Conservation (phyloP, 306 rosid genomes). For the Hippophae gyantsensis region DNA sequence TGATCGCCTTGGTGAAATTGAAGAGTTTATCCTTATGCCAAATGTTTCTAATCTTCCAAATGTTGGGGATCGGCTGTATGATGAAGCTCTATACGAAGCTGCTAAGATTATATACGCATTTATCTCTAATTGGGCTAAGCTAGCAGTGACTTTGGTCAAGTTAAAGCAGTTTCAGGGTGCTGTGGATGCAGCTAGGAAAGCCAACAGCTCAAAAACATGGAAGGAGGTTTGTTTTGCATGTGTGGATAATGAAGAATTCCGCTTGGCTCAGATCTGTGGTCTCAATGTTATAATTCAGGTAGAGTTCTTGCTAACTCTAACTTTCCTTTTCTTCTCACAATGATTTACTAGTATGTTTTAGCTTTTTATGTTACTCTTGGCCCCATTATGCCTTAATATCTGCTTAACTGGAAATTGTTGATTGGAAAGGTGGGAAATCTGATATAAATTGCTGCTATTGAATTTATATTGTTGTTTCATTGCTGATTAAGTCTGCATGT, state of each 20-base stretch:
- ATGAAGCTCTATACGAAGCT: constrained; percentile 88
- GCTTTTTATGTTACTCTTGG: too few relatives aligned
- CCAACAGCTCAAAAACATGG: constrained; percentile 97
- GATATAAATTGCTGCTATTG: too few relatives aligned
- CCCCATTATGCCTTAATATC: too few relatives aligned
- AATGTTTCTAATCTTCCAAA: constrained; percentile 95
- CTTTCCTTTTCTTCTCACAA: too few relatives aligned
- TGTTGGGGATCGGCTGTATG: constrained; percentile 88
- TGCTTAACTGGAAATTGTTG: too few relatives aligned
- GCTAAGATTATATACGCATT: constrained; percentile 90
- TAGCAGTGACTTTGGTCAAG: constrained; percentile 86
- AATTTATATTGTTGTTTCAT: too few relatives aligned
- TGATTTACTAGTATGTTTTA: too few relatives aligned
- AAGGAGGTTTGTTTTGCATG: constrained; percentile 97
- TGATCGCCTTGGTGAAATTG: constrained; percentile 87
- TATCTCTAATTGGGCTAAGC: constrained; percentile 94
- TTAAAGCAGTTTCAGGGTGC: constrained; percentile 89
- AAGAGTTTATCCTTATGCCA: constrained; percentile 97
- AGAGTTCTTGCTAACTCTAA: too few relatives aligned
- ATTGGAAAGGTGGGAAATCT: too few relatives aligned
- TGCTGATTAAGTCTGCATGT: too few relatives aligned
- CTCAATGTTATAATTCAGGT: constrained; percentile 15
- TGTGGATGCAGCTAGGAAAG: constrained; percentile 97
- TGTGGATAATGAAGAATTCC: constrained; percentile 94
- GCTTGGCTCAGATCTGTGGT: constrained; percentile 97